Evolutionary conservation across 1,139 yeast genomes (phyloP).

Genomic region (Eremothecium gossypii): DNA sequence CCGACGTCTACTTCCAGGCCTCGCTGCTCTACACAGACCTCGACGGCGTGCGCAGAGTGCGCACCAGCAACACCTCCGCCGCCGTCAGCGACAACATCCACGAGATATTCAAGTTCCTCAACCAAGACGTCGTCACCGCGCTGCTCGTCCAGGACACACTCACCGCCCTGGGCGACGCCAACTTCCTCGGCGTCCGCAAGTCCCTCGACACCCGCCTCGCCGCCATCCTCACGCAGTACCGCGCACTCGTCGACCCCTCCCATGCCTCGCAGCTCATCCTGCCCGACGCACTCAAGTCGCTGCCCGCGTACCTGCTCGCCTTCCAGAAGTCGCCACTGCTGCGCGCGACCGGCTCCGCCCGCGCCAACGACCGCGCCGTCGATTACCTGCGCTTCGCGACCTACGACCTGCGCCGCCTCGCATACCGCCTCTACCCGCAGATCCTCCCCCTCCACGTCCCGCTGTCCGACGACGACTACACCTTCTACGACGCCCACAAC

Average conservation of each 20-base stretch:
- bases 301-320: conserved; percentile 60
- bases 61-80: conserved; percentile 74
- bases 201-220: conserved; percentile 57
- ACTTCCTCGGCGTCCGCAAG: conserved; percentile 54
- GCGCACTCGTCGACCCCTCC: conserved; percentile 43
- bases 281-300: conserved; percentile 71
- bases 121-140: conserved; percentile 68
- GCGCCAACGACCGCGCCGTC: conserved; percentile 53
- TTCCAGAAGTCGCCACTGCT: conserved; percentile 63
- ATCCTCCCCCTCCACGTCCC: conserved; percentile 66
- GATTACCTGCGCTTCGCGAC: conserved; percentile 47
- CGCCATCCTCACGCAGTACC: conserved; percentile 68
- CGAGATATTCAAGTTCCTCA: conserved; percentile 74
- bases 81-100: conserved; percentile 69
- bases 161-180: conserved; percentile 48
- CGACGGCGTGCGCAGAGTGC: conserved; percentile 68
- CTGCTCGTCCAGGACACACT: conserved; percentile 67
- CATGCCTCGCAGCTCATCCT: conserved; percentile 59
- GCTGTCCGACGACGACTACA: conserved; percentile 43
- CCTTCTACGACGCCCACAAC: conserved; percentile 36
- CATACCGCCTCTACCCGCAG: conserved; percentile 71
- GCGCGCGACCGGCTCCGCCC: conserved; percentile 36
- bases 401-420: conserved; percentile 50
- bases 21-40: conserved; percentile 78
- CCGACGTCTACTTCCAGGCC: conserved; percentile 85